Evolutionary conservation across 2,329 filamentous ascomycete species (phyloP).

Genomic region (Aspergillus arachidicola): DNA sequence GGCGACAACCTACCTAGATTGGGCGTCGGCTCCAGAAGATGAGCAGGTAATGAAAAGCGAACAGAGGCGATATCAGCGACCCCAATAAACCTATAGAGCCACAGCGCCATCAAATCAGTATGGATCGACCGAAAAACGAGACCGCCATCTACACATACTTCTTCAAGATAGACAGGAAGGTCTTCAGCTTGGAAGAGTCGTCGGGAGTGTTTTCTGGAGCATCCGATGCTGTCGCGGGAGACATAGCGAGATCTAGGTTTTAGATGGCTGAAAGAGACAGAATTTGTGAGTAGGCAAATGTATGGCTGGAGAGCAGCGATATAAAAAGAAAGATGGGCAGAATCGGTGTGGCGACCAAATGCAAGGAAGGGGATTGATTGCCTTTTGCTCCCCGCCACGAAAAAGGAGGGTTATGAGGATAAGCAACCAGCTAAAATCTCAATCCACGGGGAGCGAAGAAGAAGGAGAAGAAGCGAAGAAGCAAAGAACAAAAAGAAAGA

Average conservation of each 20-base stretch:
- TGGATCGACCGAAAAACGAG: neutral
- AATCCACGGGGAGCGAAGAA: neutral
- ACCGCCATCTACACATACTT: slow-evolving; percentile 59
- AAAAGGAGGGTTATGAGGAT: neutral
- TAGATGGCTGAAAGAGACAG: neutral
- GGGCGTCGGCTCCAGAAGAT: slow-evolving; percentile 91
- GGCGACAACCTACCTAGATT: slow-evolving; percentile 66
- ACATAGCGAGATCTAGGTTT: slow-evolving; percentile 25
- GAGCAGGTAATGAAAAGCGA: slow-evolving; percentile 92
- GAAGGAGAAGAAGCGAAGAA: neutral
- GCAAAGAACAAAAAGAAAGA: neutral
- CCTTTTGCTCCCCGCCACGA: neutral
- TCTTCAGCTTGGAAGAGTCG: slow-evolving; percentile 85
- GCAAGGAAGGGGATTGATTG: neutral
- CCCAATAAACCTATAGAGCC: slow-evolving; percentile 77
- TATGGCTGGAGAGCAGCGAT: neutral
- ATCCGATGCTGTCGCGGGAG: slow-evolving; percentile 30
- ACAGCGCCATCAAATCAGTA: slow-evolving; percentile 32
- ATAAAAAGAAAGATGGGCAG: neutral
- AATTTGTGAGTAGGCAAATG: neutral
- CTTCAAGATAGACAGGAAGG: slow-evolving; percentile 82
- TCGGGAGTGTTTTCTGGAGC: slow-evolving; percentile 63
- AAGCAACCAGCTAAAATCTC: neutral
- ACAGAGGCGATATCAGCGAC: slow-evolving; percentile 94
- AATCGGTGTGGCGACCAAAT: neutral